A percentile compares a stretch with the other conserved stretches of the same genome.
Evolutionary conservation across 1,284 basidiomycete species (phyloP).

Genomic region (Spongispora temasekensis): DNA sequence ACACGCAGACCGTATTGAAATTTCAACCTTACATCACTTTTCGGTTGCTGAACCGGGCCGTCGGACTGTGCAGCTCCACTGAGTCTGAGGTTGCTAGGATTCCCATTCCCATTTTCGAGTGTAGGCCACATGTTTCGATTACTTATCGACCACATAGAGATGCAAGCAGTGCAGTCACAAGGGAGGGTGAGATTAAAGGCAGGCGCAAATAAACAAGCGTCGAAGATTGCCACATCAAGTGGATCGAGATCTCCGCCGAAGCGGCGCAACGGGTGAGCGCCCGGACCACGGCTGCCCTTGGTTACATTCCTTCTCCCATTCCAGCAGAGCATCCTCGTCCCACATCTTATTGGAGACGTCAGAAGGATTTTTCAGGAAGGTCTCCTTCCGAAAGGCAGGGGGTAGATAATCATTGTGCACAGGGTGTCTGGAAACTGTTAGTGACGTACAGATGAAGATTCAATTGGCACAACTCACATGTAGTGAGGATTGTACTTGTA

Average conservation of each 20-base stretch:
- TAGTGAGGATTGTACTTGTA: slow-evolving; percentile 84
- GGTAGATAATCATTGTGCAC: slow-evolving; percentile 69
- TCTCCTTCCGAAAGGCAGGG: slow-evolving; percentile 40
- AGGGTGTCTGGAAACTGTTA: slow-evolving; percentile 55
- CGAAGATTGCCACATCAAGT: too few species aligned
- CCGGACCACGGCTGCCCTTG: slow-evolving; percentile 68
- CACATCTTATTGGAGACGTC: slow-evolving; percentile 62
- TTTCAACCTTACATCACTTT: too few species aligned
- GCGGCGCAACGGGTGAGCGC: slow-evolving; percentile 19
- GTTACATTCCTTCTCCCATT: slow-evolving; percentile 75
- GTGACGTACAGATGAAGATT: background rate
- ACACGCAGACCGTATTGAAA: too few species aligned
- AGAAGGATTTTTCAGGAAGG: slow-evolving; percentile 56
- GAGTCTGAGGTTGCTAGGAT: too few species aligned
- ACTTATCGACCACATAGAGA: too few species aligned
- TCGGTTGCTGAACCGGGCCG: too few species aligned
- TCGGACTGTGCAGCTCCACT: too few species aligned
- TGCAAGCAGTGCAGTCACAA: too few species aligned
- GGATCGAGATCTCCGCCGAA: background rate
- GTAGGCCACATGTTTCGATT: too few species aligned
- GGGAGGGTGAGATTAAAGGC: too few species aligned
- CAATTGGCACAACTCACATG: slow-evolving; percentile 44
- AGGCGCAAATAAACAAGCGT: too few species aligned
- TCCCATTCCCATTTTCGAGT: too few species aligned
- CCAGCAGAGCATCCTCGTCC: slow-evolving; percentile 69